These are phyloP conservation scores for Iberis pinnata DNA, from an alignment of 345 rosid species.

Conservation along the genomic window DNA sequence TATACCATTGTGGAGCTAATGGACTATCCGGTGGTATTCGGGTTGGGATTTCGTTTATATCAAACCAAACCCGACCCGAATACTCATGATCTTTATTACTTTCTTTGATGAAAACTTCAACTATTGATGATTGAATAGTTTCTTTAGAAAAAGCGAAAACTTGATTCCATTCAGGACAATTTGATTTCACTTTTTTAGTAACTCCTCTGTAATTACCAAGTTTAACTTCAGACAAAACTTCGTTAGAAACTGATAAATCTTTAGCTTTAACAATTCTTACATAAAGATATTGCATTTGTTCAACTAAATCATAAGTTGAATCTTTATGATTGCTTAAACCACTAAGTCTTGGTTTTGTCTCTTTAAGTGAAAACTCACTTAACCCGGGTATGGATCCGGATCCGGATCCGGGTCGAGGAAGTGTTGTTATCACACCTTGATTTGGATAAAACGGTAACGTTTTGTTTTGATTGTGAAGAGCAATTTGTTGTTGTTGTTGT, in stretches of 20 bases:
- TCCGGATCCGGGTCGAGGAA: constrained; percentile 21
- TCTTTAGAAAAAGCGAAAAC: constrained; percentile 76
- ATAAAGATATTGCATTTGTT: constrained; percentile 74
- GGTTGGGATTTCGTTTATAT: constrained; percentile 54
- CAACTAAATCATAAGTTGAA: constrained; percentile 69
- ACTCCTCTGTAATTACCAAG: constrained; percentile 63
- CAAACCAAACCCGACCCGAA: constrained; percentile 60
- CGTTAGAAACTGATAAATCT: constrained; percentile 36
- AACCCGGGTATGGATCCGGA: constrained; percentile 29
- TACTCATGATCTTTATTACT: constrained; percentile 48
- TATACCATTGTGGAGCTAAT: constrained; percentile 70
- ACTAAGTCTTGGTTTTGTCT: constrained; percentile 63
- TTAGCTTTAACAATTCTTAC: constrained; percentile 54
- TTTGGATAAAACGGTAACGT: constrained; percentile 30
- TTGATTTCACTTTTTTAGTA: constrained; percentile 40
- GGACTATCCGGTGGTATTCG: constrained; percentile 73
- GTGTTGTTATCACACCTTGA: constrained; percentile 41
- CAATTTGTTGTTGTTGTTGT: constrained; percentile 29
- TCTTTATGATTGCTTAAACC: constrained; percentile 48
- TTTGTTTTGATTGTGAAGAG: constrained; percentile 29
- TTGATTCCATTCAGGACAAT: constrained; percentile 48
- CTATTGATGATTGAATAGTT: constrained; percentile 63
- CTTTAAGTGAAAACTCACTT: constrained; percentile 57
- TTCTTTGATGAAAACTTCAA: constrained; percentile 58
- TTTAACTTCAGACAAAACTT: constrained; percentile 54